Percentiles rank a stretch among this genome's conserved stretches.
phyloP scores from a whole-genome alignment of 768 basidiomycete species.

The Serendipita sp. region DNA sequence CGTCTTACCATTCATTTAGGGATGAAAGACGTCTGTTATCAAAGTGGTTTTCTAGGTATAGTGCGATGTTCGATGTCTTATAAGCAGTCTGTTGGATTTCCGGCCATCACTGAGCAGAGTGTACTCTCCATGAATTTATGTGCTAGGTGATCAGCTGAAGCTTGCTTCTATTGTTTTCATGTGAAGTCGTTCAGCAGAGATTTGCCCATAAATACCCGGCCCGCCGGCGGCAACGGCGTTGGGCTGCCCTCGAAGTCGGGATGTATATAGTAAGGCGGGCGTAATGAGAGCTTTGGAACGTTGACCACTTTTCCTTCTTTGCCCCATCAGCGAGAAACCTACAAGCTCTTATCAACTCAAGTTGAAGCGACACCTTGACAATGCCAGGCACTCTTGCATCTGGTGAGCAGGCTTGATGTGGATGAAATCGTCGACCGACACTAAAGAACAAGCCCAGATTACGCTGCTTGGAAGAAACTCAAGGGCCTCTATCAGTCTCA shows the following conservation, averaged over 20 bases:
- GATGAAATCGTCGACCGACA: neutral
- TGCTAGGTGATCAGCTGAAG: too few relatives aligned
- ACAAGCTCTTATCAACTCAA: neutral
- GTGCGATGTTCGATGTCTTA: too few relatives aligned
- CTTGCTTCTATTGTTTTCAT: too few relatives aligned
- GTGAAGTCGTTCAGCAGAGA: too few relatives aligned
- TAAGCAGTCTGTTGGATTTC: too few relatives aligned
- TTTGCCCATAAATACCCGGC: neutral
- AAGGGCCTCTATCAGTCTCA: constrained; percentile 65
- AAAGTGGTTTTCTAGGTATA: too few relatives aligned
- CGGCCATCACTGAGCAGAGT: too few relatives aligned
- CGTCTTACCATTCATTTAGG: too few relatives aligned
- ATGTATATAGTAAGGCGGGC: neutral
- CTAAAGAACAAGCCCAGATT: constrained; percentile 35
- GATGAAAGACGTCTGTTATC: too few relatives aligned
- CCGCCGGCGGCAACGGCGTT: neutral
- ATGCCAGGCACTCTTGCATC: constrained; percentile 44
- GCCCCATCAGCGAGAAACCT: neutral
- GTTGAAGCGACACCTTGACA: neutral
- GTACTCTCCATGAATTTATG: too few relatives aligned
- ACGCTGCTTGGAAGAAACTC: constrained; percentile 80
- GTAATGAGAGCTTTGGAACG: neutral
- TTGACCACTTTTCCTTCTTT: neutral
- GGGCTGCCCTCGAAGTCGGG: neutral
- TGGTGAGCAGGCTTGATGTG: constrained; percentile 22